Conservation (phyloP, 1,284 basidiomycete genomes). For the Anthracocystis setariae region DNA sequence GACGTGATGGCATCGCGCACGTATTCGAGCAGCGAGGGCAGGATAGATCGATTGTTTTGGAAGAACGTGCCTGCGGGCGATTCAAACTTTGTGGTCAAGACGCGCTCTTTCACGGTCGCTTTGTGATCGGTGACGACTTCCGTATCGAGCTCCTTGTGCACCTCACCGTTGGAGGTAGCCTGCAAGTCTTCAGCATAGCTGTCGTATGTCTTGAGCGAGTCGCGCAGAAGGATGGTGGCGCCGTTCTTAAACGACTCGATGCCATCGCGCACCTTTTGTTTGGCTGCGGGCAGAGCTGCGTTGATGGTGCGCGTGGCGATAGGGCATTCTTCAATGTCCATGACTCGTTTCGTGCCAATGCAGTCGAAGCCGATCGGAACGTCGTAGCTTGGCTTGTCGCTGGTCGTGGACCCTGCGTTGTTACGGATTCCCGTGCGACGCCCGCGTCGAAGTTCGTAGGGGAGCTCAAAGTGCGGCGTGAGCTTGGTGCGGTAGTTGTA, state of each 20-base stretch:
- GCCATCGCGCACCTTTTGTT: constrained; percentile 79
- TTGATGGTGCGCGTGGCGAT: constrained; percentile 89
- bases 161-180: constrained; percentile 13
- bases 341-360: constrained; percentile 78
- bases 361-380: constrained; percentile 89
- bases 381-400: constrained; percentile 71
- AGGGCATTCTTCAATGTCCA: constrained; percentile 97
- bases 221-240: constrained; percentile 88
- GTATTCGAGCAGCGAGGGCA: constrained; percentile 83
- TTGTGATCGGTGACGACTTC: constrained; percentile 80
- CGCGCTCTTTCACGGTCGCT: constrained; percentile 81
- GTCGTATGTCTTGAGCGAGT: constrained; percentile 74
- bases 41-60: constrained; percentile 96
- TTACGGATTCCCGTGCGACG: constrained; percentile 59
- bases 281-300: constrained; percentile 74
- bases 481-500: constrained; percentile 96
- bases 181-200: constrained; percentile 36
- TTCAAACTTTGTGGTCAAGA: constrained; percentile 83
- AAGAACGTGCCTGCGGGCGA: constrained; percentile 87
- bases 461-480: constrained; percentile 92
- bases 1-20: constrained; percentile 71
- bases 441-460: constrained; percentile 71
- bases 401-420: constrained; percentile 59
- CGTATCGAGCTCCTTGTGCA: constrained; percentile 36
- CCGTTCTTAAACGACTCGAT: constrained; percentile 85